phyloP scores from a whole-genome alignment of 495 filamentous ascomycete species.

The Aspergillus nanangensis region DNA sequence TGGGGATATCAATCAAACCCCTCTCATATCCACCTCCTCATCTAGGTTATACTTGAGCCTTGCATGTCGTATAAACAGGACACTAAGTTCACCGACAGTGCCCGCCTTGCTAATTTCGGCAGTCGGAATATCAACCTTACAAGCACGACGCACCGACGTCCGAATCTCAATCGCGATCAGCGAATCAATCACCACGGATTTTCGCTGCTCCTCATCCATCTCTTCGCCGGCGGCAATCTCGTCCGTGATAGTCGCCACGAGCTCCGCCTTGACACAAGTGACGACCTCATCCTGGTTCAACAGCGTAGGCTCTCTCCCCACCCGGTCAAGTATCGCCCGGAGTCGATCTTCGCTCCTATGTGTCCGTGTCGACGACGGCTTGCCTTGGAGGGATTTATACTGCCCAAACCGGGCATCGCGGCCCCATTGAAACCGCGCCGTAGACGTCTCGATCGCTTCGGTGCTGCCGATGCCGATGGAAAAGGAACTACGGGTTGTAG shows the following conservation, averaged over 20 bases:
- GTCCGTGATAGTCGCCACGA: not conserved
- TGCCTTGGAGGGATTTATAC: no score
- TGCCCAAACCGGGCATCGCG: no score
- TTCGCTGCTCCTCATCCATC: constrained; percentile 17
- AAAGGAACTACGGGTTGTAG: no score
- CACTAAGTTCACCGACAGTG: not conserved
- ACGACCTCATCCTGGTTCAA: not conserved
- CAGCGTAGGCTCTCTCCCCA: not conserved
- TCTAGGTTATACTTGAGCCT: not conserved
- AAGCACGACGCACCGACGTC: constrained; percentile 30
- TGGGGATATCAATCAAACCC: no score
- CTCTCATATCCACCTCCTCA: no score
- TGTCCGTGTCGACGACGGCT: no score
- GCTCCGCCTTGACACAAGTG: not conserved
- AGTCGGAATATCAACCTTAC: constrained; percentile 9
- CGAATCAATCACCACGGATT: constrained; percentile 39
- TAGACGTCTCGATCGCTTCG: no score
- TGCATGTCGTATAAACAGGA: not conserved
- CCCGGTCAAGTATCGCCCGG: not conserved
- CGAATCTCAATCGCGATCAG: constrained; percentile 42
- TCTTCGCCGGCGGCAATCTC: constrained; percentile 16
- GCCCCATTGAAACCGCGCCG: no score
- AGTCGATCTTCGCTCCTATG: not conserved
- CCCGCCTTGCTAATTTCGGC: not conserved
- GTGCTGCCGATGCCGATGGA: no score